phyloP scores from a whole-genome alignment of 148 eudicot genomes.

The Arctostaphylos glauca region DNA sequence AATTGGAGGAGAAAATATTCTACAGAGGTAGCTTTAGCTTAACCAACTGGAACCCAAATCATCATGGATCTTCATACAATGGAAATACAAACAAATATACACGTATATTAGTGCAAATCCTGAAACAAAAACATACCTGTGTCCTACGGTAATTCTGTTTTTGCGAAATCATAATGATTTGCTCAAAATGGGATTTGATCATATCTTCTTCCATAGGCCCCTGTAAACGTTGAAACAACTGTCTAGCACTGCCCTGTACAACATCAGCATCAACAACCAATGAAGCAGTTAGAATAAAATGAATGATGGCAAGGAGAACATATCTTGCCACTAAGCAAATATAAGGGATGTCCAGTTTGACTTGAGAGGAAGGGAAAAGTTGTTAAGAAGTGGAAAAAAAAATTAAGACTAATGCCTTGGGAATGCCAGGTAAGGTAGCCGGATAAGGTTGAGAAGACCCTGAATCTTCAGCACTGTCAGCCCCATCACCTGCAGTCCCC shows the following conservation, averaged over 20 bases:
- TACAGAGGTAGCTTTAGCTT: background rate
- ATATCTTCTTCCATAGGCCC: slow-evolving; percentile 90
- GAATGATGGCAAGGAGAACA: background rate
- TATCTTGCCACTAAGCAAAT: background rate
- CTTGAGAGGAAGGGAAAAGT: background rate
- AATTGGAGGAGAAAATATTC: background rate
- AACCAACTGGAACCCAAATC: slow-evolving; percentile 6
- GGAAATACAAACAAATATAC: background rate
- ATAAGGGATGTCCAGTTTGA: background rate
- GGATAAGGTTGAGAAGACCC: slow-evolving; percentile 92
- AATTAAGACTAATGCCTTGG: slow-evolving; percentile 54
- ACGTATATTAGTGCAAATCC: background rate
- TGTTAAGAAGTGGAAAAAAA: background rate
- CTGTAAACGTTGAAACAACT: slow-evolving; percentile 84
- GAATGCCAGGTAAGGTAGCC: slow-evolving; percentile 94
- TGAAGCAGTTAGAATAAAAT: slow-evolving; percentile 12
- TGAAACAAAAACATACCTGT: slow-evolving; percentile 47
- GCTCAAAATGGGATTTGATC: slow-evolving; percentile 85
- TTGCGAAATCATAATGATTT: slow-evolving; percentile 62
- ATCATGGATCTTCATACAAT: background rate
- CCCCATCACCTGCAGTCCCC: slow-evolving; percentile 80
- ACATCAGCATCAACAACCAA: slow-evolving; percentile 16
- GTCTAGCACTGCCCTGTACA: slow-evolving; percentile 91
- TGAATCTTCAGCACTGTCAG: slow-evolving; percentile 96
- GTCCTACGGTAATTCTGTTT: slow-evolving; percentile 49